A percentile compares a stretch with the other conserved stretches of the same genome.
These are phyloP conservation scores for Ramaria rubella DNA, from an alignment of 768 basidiomycete species.

Conservation along the genomic window DNA sequence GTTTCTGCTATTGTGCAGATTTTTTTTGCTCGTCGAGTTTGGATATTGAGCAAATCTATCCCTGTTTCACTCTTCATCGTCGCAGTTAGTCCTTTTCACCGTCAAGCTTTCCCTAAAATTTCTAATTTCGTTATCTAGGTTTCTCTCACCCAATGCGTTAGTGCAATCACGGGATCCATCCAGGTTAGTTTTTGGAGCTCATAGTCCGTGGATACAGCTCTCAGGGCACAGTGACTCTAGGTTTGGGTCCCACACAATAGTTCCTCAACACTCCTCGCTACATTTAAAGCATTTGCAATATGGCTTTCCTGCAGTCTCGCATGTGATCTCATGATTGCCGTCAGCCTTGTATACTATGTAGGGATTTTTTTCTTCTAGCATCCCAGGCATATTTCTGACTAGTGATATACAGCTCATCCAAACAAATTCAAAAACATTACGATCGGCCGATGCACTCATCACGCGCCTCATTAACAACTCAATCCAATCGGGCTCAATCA, in stretches of 20 bases:
- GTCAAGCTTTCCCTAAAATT: constrained; percentile 5
- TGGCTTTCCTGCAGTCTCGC: constrained; percentile 24
- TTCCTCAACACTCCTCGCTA: background rate
- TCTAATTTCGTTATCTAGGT: constrained; percentile 9
- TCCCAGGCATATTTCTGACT: background rate
- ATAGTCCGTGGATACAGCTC: background rate
- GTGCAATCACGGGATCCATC: constrained; percentile 10
- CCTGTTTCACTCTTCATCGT: background rate
- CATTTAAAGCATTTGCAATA: constrained; percentile 1
- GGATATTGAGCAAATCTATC: constrained; percentile 2
- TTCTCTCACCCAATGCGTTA: constrained; percentile 12
- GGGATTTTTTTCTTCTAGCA: constrained; percentile 3
- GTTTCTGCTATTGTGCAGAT: constrained; percentile 18
- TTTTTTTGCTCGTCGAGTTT: constrained; percentile 20
- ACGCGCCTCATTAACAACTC: constrained; percentile 14
- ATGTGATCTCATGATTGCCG: constrained; percentile 22
- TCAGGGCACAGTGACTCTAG: background rate
- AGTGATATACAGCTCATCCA: constrained; percentile 8
- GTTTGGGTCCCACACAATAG: background rate
- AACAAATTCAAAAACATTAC: constrained; percentile 12
- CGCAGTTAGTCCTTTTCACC: background rate
- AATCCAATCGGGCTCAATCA: constrained; percentile 17
- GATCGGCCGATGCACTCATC: constrained; percentile 12
- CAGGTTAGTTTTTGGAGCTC: constrained; percentile 6
- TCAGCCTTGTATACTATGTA: constrained; percentile 22